Percentiles rank a stretch among this genome's conserved stretches.
These are phyloP conservation scores for Ogataea naganishii DNA, from an alignment of 805 yeast genomes.

Conservation along the genomic window DNA sequence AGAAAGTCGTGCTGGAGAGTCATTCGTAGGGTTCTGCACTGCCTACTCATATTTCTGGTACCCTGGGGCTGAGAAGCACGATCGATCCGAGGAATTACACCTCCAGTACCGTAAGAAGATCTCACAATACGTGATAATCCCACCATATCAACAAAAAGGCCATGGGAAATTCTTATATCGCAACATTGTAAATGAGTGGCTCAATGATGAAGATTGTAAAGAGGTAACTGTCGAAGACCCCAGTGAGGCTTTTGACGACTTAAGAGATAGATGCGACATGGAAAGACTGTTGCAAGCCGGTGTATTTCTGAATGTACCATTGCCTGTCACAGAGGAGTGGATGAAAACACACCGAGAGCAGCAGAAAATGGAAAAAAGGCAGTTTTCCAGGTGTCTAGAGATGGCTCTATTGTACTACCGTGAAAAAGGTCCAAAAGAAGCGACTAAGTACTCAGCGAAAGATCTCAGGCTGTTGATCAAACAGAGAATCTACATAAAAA, in stretches of 20 bases:
- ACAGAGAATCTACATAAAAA: conserved; percentile 65
- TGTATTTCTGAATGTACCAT: conserved; percentile 21
- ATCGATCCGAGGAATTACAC: conserved; percentile 22
- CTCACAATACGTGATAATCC: conserved; percentile 79
- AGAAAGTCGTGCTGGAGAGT: conserved; percentile 24
- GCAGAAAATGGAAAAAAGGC: conserved; percentile 66
- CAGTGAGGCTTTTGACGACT: conserved; percentile 82
- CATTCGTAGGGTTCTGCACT: conserved; percentile 74
- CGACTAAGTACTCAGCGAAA: conserved; percentile 22
- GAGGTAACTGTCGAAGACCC: conserved; percentile 94
- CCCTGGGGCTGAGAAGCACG: conserved; percentile 44
- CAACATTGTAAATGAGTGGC: conserved; percentile 47
- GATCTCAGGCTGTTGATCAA: conserved; percentile 58
- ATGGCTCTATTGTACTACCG: conserved; percentile 48
- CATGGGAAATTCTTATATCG: conserved; percentile 67
- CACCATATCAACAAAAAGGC: conserved; percentile 68
- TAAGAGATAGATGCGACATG: conserved; percentile 79
- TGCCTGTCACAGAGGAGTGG: conserved; percentile 28
- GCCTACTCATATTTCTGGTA: conserved; percentile 80
- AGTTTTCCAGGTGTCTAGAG: conserved; percentile 69
- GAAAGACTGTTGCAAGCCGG: conserved; percentile 31
- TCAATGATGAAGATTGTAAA: conserved; percentile 36
- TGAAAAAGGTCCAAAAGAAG: conserved; percentile 12
- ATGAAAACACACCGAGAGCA: conserved; percentile 24
- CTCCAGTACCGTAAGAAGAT: conserved; percentile 56